Conservation (phyloP, 2,329 filamentous ascomycete genomes). For the Pseudogymnoascus sp. region DNA sequence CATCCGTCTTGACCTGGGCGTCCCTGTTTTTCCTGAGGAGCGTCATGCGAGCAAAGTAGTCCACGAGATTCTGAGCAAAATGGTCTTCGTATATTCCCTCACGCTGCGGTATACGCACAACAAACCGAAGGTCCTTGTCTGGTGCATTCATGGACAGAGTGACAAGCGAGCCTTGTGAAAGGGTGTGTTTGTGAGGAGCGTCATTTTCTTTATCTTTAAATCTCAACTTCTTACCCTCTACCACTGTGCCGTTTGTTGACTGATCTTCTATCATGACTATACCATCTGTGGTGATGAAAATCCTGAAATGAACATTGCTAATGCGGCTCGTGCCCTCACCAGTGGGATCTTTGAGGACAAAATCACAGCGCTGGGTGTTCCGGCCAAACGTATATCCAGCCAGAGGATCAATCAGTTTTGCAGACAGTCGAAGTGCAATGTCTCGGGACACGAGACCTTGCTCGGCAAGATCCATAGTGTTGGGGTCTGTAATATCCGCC, state of each 20-base stretch:
- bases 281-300: constrained; percentile 72
- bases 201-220: constrained; percentile 40
- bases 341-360: constrained; percentile 39
- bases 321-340: constrained; percentile 55
- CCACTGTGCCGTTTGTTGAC: constrained; percentile 91
- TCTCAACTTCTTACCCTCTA: constrained; percentile 63
- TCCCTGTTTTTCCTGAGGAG: not conserved
- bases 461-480: constrained; percentile 17
- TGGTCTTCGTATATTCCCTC: constrained; percentile 56
- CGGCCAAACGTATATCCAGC: constrained; percentile 83
- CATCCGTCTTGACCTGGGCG: not conserved
- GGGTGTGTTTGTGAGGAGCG: constrained; percentile 26
- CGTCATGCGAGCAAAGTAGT: constrained; percentile 46
- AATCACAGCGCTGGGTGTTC: constrained; percentile 62
- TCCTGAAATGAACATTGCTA: constrained; percentile 93
- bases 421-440: constrained; percentile 73
- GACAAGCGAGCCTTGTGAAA: constrained; percentile 26
- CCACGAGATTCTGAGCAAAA: constrained; percentile 61
- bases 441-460: constrained; percentile 36
- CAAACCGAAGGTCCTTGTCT: constrained; percentile 63
- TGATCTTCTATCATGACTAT: constrained; percentile 87
- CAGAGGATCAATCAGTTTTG: constrained; percentile 55
- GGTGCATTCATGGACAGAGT: constrained; percentile 23
- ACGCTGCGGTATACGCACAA: constrained; percentile 74
- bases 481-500: constrained; percentile 6